A percentile compares a stretch with the other conserved stretches of the same genome.
phyloP scores from a whole-genome alignment of 768 basidiomycete genomes.

The Psilocybe cyanescens region DNA sequence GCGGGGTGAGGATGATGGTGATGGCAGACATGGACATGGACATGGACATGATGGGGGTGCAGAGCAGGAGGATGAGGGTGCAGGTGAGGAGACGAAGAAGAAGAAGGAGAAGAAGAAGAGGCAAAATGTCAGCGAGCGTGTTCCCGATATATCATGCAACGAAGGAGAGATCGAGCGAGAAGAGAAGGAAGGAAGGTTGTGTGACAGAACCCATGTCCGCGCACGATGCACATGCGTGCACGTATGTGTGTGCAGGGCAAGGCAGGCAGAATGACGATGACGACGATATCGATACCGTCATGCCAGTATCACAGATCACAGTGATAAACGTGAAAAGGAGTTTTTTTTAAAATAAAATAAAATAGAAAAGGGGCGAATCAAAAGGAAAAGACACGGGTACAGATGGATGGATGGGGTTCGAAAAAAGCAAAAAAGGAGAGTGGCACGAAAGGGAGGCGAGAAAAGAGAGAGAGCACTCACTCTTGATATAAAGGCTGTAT shows the following conservation, averaged over 20 bases:
- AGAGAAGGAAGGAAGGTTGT: background rate
- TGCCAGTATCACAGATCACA: no score
- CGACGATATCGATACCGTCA: background rate
- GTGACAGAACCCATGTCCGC: background rate
- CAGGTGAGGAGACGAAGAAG: background rate
- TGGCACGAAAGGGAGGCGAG: conserved; percentile 14
- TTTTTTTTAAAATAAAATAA: background rate
- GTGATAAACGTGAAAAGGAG: background rate
- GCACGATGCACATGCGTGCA: background rate
- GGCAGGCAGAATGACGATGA: background rate
- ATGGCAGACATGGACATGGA: no score
- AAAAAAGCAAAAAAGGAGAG: background rate
- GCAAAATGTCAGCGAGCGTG: conserved; percentile 24
- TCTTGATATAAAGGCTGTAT: conserved; percentile 89
- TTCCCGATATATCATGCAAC: conserved; percentile 7
- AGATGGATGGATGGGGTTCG: no score
- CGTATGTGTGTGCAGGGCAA: background rate
- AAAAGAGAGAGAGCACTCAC: conserved; percentile 53
- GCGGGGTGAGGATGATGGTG: no score
- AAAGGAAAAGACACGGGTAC: no score
- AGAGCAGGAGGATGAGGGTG: background rate
- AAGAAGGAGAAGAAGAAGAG: conserved; percentile 16
- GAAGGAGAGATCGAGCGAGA: background rate
- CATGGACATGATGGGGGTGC: no score
- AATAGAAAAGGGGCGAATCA: background rate